Base-by-base conservation (phyloP, 306 rosid species). In the Crotalaria pallida region DNA sequence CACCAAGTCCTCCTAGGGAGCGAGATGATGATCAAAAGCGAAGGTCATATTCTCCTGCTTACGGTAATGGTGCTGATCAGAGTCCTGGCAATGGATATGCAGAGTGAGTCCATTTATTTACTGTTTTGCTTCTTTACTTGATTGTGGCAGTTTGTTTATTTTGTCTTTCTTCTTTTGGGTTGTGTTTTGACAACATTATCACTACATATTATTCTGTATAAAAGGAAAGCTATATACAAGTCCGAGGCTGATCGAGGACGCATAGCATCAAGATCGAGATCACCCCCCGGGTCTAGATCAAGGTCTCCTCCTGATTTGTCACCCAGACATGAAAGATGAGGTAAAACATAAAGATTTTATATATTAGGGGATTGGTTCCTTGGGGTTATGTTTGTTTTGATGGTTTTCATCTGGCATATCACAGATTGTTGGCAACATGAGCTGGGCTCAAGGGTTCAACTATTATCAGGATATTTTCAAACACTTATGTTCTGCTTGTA, bases 221-320 rank as follows among this genome's bases (percentile, higher is more conserved):
- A 51, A 76, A 93, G 98, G 83, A 93, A 88, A 87, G 5, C 96
- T 50, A 31, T 84, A n/a, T 85, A 75, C 45, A 86, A 80, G 33
- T 49, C 84, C 21, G 95, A 85, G 79, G 96, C 84, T 48, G 79
- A 72, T 41, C 84, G 84, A 21, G 85, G 77, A 50, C 80, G 76
- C 51, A 84, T 89, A 78, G 82, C 67, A 58, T 94, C 96, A 18
- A 81, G 93, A 58, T 94, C 96, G 15, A 81, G 93, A 53, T 90
- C 97, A n/a, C 98, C 97, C 31, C 60, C 84, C n/a, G 87, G 96
- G 31, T 88, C 98, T 21, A 84, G 96, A 73, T 88, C 90, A 72
- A 83, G 96, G 57, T 88, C 96, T 50, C 77, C 86, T 1, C 77
- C 86, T 1, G 96, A 88, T 36, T 59, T 81, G 60, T 91, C 93